phyloP scores from a whole-genome alignment of 805 yeast genomes.

The Ogataea ramenticola region DNA sequence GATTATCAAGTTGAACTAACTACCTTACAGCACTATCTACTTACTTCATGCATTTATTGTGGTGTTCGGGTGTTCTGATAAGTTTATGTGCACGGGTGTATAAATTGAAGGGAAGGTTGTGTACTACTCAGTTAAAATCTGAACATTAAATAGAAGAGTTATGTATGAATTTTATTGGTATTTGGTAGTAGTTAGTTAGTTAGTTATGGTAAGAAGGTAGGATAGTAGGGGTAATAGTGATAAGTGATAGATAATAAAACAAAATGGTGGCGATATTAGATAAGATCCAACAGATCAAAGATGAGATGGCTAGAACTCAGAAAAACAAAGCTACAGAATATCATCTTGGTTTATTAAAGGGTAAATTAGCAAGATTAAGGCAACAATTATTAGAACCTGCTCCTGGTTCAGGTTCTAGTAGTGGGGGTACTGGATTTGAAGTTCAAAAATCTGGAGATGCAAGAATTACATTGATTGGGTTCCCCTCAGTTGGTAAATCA shows the following conservation, averaged over 20 bases:
- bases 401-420: constrained; percentile 52
- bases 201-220: no score
- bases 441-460: constrained; percentile 96
- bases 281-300: constrained; percentile 83
- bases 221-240: no score
- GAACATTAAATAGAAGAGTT: no score
- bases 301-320: constrained; percentile 90
- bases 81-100: no score
- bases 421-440: constrained; percentile 85
- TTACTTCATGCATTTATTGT: no score
- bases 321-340: constrained; percentile 98
- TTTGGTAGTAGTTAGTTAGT: no score
- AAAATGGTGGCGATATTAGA: constrained; percentile 38
- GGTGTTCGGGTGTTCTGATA: no score
- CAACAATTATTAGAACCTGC: constrained; percentile 89
- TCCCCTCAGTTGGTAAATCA: constrained; percentile 97
- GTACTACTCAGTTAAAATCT: no score
- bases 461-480: constrained; percentile 89
- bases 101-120: no score
- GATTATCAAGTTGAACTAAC: no score
- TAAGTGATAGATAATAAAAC: neutral
- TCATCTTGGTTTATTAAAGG: constrained; percentile 89
- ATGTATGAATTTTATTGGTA: no score
- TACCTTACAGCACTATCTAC: no score
- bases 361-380: constrained; percentile 87